Conservation (phyloP, 2,329 filamentous ascomycete genomes). For the Colletotrichum sp. region DNA sequence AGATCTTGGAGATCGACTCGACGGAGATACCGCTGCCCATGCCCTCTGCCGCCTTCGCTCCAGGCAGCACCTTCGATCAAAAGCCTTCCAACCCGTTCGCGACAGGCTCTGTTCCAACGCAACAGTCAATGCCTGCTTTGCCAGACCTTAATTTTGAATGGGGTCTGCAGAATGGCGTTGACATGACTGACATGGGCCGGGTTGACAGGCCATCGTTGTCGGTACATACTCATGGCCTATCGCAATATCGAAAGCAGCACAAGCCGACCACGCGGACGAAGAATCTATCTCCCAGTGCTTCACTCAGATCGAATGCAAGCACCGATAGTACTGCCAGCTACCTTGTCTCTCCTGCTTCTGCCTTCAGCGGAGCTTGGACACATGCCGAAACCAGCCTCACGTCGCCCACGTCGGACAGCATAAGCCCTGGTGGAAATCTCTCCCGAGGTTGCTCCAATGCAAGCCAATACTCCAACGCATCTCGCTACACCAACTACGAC, state of each 20-base stretch:
- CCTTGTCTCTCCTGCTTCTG: slow-evolving; percentile 53
- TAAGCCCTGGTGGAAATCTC: slow-evolving; percentile 36
- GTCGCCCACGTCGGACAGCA: slow-evolving; percentile 48
- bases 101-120: not conserved
- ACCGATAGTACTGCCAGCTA: slow-evolving; percentile 42
- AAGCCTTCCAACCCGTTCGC: not conserved
- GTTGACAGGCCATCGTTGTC: slow-evolving; percentile 41
- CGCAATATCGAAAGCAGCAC: slow-evolving; percentile 32
- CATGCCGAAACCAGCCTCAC: slow-evolving; percentile 48
- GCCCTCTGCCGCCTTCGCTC: not conserved
- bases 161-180: slow-evolving; percentile 13
- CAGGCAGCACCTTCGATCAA: not conserved
- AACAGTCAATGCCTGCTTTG: not conserved
- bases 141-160: slow-evolving; percentile 17
- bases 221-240: slow-evolving; percentile 40
- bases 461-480: slow-evolving; percentile 26
- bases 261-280: slow-evolving; percentile 38
- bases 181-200: slow-evolving; percentile 14
- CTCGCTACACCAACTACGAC: slow-evolving; percentile 24
- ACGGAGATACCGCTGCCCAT: slow-evolving; percentile 38
- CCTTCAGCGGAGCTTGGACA: slow-evolving; percentile 47
- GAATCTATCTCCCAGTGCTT: slow-evolving; percentile 51
- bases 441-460: slow-evolving; percentile 25
- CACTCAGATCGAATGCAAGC: slow-evolving; percentile 49
- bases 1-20: slow-evolving; percentile 60